phyloP scores from a whole-genome alignment of 78 protist genomes.

The Dictyostelium firmibasis region DNA sequence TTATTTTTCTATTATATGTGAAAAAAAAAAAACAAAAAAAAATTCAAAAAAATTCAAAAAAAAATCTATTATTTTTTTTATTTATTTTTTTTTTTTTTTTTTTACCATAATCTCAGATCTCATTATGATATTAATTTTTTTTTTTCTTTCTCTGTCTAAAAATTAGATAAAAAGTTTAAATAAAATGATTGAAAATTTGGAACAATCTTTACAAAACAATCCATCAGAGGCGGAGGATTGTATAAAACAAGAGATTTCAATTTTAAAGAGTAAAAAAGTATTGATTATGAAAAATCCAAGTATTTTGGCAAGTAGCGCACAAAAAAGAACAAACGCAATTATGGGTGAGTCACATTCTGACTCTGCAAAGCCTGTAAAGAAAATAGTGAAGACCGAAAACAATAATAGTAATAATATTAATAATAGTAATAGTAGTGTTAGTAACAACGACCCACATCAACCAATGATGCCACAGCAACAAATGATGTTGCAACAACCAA shows the following conservation, averaged over 20 bases:
- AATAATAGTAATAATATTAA: not conserved
- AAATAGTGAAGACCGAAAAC: not conserved
- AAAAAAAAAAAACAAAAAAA: not conserved
- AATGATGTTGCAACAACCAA: not conserved
- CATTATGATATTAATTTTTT: not conserved
- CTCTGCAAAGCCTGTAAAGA: not conserved
- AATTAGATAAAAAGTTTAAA: conserved; percentile 63
- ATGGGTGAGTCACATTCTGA: not conserved
- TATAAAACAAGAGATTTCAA: conserved; percentile 63
- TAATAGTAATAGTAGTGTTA: not conserved
- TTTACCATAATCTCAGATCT: not conserved
- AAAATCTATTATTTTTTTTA: too few relatives aligned
- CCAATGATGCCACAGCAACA: not conserved
- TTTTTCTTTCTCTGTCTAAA: not conserved
- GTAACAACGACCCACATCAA: not conserved
- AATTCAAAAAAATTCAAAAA: not conserved
- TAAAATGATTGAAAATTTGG: conserved; percentile 74
- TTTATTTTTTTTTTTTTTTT: not conserved
- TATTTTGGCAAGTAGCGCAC: conserved; percentile 51
- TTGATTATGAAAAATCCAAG: conserved; percentile 77
- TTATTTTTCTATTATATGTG: not conserved
- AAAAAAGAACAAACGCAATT: conserved; percentile 39
- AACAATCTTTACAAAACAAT: conserved; percentile 49
- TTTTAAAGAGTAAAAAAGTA: conserved; percentile 53
- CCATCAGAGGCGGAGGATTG: conserved; percentile 74